Base-by-base conservation (phyloP, 208 protist species). In the Acanthamoeba lenticulata region DNA sequence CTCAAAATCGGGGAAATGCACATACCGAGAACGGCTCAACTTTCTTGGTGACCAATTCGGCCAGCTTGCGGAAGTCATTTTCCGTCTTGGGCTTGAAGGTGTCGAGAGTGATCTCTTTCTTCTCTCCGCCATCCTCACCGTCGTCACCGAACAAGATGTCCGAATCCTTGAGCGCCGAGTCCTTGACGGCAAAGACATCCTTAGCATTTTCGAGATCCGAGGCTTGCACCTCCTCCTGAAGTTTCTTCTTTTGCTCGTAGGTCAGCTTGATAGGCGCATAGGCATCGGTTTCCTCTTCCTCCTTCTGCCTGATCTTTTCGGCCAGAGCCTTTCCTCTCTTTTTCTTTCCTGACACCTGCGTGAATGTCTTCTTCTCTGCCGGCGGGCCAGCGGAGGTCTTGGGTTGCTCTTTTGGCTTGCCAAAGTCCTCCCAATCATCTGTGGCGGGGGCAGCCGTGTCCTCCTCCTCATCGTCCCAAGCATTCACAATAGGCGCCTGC, bases 321-420 rank as follows among this genome's bases (percentile, higher is more conserved):
- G 27, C 24, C 38, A 62, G 47, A 7, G 47, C 47, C 49, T 89
- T 89, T 36, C 49, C 81, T 62, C 49, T 38, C 49, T 89, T 62
- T 19, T 89, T 62, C 81, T 89, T 89, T 19, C 81, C 49, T 2
- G 49, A 62, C 19, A 65, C 49, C n/a, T 89, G 42, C 81, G 49
- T 89, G 81, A 89, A 89, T 15, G 42, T 89, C 45, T 89, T 89
- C 81, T 89, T 89, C 81, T 89, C 81, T n/a, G 27, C 81, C 0
- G 29, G 9, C 19, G 81, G 60, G 29, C 57, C 79, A 11, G 81
- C 45, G 11, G 81, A 45, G n/a, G 47, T 45, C 42, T 52, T 62
- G 45, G 47, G 29, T 38, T 69, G n/a, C 34, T 38, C 81, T 34
- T 89, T 62, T 1, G 81, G 81, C 47, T 89, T 89, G 34, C 6